Evolutionary conservation across 768 basidiomycete species (phyloP), one percentile per base, ranked within the genome.

Genomic region (Boletellus ananas): DNA sequence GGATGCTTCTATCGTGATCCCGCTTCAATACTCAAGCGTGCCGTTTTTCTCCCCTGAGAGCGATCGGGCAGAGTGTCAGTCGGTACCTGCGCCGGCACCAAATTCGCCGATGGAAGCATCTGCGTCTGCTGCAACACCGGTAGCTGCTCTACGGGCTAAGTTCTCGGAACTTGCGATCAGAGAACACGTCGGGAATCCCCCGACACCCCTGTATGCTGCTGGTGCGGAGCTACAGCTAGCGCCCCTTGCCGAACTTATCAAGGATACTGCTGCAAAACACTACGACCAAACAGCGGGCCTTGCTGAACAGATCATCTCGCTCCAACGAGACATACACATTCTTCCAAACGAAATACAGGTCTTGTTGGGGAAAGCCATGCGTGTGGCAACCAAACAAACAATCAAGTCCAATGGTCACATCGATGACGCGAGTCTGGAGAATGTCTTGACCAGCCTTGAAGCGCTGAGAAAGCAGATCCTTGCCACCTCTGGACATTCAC

Each of bases 211-310:
- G 20, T 43, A 47, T 29, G 29, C 42, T 10, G 16, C 51, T 7
- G 56, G 58, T 11, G 39, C 56, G 18, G 54, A 54, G n/a, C 54
- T 56, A 4, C 52, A 52, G 29, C 39, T 69, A 16, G 65, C 50
- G 16, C 64, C 69, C 2, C 34, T 69, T 36, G 68, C 54, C 11
- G 66, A 70, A 41, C 57, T 70, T 16, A 69, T 69, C 56, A 67
- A 66, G 45, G 67, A 71, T 16, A 59, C 53, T n/a, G 70, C 63
- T 39, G 65, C 61, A 29, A 68, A 71, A 21, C 64, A 70, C 38
- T 68, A 68, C n/a, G 67, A 66, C 35, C 67, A 71, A 29, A 68
- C 67, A 1, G 65, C 63, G 12, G 70, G 63, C 13, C 38, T 69
- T 13, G 59, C 61, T 12, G 64, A 71, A 48, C 65, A 71, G 25